Evolutionary conservation across 192 early-diverging fungal genomes (phyloP), one percentile per base, ranked within the genome.

Genomic region (Pilobolus umbonatus): DNA sequence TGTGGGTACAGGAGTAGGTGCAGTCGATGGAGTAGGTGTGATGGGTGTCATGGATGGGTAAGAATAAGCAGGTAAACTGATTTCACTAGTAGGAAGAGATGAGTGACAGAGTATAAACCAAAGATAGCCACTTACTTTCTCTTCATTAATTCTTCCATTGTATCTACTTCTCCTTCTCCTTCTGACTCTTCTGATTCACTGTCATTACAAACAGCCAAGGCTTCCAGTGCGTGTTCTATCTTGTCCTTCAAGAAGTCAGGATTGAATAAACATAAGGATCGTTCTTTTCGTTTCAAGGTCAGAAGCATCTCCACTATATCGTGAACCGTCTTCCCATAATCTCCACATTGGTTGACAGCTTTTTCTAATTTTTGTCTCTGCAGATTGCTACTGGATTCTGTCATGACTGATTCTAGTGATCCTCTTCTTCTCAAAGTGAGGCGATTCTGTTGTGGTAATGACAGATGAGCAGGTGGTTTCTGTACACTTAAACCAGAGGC

Each of bases 251-350:
- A 53, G 38, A 71, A 71, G n/a, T 74, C 68, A 0, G 50, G 49
- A 53, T 77, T 77, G 25, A 77, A 77, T 10, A 71, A 34, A 36
- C 75, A 77, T 24, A 74, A 34, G 6, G 69, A 62, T n/a, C 75
- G 57, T 40, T 77, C 75, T 39, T 77, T 77, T 25, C 58, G 46
- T 34, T 65, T 74, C 4, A 77, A 55, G 11, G 72, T 69, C 49
- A 77, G 43, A 12, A 77, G 34, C 42, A 77, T 44, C 5, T 77
- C 75, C 0, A 77, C 72, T 43, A 77, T 74, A 34, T 77, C 75
- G 8, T 45, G 34, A 1, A 31, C 40, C 10, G 55, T 17, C 11
- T 55, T 47, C 3, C 36, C 42, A 44, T 47, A 57, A 39, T 67
- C 51, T 1, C 65, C 65, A 34, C 57, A 50, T 28, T 55, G 48